Evolutionary conservation across 176 grass and related monocot genomes (phyloP).

Genomic region (Carex parvula): DNA sequence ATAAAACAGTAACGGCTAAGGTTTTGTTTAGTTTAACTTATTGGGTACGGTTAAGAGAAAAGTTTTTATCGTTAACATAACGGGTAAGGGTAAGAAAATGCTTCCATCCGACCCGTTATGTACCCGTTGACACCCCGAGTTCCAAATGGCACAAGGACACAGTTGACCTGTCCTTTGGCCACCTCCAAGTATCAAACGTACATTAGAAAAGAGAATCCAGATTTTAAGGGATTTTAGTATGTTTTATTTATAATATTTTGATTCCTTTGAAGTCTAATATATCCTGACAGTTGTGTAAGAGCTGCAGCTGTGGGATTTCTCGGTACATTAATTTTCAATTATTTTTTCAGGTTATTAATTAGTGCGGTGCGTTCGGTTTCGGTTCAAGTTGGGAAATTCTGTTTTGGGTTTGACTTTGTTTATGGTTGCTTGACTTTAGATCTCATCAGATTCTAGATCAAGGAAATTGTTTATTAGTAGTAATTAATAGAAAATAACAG

Average conservation of each 20-base stretch:
- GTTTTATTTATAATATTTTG: neutral
- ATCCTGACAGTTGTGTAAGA: neutral
- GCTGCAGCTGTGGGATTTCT: neutral
- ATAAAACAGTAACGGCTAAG: too few relatives aligned
- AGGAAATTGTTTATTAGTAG: too few relatives aligned
- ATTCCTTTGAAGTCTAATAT: neutral
- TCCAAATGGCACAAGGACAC: neutral
- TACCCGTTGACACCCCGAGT: too few relatives aligned
- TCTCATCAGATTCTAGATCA: neutral
- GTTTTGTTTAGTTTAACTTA: too few relatives aligned
- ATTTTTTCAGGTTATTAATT: neutral
- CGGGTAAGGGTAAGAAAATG: too few relatives aligned
- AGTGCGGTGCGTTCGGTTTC: neutral
- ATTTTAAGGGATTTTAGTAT: constrained; percentile 10
- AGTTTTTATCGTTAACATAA: too few relatives aligned
- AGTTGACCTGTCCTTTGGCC: constrained; percentile 16
- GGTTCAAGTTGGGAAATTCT: neutral
- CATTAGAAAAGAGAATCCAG: neutral
- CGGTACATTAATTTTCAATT: neutral
- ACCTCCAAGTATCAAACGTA: neutral
- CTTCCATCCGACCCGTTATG: too few relatives aligned
- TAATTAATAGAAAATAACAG: too few relatives aligned
- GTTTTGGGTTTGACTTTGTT: neutral
- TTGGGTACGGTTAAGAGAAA: too few relatives aligned
- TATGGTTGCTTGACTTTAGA: neutral